These are phyloP conservation scores for Chlamydomonas reinhardtii DNA, from an alignment of 163 green algal genomes.

Conservation along the genomic window DNA sequence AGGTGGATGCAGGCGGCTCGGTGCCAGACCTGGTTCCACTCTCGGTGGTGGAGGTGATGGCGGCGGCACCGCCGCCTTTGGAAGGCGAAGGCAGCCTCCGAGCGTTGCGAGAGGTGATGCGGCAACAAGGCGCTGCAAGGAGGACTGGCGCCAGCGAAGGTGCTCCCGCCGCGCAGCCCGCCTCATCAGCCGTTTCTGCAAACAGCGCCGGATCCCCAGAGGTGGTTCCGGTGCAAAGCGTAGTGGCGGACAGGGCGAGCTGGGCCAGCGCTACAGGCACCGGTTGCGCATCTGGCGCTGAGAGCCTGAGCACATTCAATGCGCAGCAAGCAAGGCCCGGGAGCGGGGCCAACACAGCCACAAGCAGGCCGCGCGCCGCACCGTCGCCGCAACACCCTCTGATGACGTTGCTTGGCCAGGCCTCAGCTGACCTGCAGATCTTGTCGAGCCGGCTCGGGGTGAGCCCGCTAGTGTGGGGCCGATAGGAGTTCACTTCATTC, in stretches of 20 bases:
- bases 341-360: background rate
- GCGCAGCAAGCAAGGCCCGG: too few species aligned
- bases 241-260: background rate
- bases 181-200: background rate
- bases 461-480: background rate
- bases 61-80: background rate
- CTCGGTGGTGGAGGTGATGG: background rate
- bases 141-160: too few species aligned
- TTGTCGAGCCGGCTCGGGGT: background rate
- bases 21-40: too few species aligned
- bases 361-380: too few species aligned
- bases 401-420: constrained; percentile 41
- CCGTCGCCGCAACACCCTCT: background rate
- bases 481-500: too few species aligned
- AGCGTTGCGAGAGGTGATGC: background rate
- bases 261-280: too few species aligned
- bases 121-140: background rate
- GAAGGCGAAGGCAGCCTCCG: background rate
- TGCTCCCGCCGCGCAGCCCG: too few species aligned
- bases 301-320: too few species aligned
- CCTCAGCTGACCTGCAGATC: constrained; percentile 17
- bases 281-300: too few species aligned
- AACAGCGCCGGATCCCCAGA: background rate
- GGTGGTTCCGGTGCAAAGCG: background rate
- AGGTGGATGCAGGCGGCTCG: too few species aligned